Evolutionary conservation across 2,329 filamentous ascomycete species (phyloP).

Genomic region (Colletotrichum sp.): DNA sequence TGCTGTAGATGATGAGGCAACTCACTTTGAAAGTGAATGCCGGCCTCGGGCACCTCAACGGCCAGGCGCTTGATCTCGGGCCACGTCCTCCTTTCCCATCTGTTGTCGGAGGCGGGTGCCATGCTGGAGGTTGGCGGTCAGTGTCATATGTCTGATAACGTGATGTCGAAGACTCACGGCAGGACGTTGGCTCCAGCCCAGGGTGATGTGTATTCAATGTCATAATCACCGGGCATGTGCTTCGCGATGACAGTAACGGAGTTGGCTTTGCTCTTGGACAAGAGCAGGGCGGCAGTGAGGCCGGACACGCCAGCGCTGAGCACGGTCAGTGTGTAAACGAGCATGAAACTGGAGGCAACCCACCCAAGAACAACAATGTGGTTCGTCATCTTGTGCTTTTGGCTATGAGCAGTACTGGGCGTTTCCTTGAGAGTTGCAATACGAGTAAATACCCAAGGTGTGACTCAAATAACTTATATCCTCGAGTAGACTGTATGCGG

Average conservation of each 20-base stretch:
- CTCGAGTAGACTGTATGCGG: not conserved
- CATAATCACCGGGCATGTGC: slow-evolving; percentile 87
- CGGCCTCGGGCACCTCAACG: slow-evolving; percentile 70
- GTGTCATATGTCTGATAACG: not conserved
- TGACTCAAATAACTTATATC: not conserved
- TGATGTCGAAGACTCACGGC: slow-evolving; percentile 53
- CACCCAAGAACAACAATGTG: slow-evolving; percentile 45
- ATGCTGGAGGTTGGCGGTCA: slow-evolving; percentile 32
- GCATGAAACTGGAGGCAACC: slow-evolving; percentile 1
- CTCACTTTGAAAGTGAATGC: slow-evolving; percentile 72
- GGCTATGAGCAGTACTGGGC: too few relatives aligned
- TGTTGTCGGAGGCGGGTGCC: slow-evolving; percentile 35
- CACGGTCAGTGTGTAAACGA: not conserved
- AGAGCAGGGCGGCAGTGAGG: slow-evolving; percentile 54
- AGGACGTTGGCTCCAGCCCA: slow-evolving; percentile 81
- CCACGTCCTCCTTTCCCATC: slow-evolving; percentile 66
- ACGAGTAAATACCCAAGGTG: fast-evolving
- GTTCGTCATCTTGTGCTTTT: slow-evolving; percentile 53
- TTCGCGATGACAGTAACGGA: slow-evolving; percentile 58
- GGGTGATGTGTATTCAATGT: slow-evolving; percentile 81
- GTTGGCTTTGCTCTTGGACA: slow-evolving; percentile 50
- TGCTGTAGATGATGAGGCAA: slow-evolving; percentile 25
- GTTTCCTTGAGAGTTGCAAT: not conserved
- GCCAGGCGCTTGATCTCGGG: slow-evolving; percentile 60
- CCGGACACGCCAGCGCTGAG: slow-evolving; percentile 54